phyloP scores from a whole-genome alignment of 805 yeast species.

The Lachancea sp. region DNA sequence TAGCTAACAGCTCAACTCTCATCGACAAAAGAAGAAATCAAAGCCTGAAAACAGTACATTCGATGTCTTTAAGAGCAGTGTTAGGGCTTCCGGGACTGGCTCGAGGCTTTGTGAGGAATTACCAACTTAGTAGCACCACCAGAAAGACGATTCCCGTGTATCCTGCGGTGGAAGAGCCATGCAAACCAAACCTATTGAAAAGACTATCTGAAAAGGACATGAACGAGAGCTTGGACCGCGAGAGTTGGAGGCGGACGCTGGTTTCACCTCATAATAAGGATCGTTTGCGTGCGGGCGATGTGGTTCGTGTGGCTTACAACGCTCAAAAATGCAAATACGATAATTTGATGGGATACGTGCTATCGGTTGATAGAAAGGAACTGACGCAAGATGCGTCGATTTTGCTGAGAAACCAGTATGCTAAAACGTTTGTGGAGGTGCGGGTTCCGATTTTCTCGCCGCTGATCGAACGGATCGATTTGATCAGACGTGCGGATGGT shows the following conservation, averaged over 20 bases:
- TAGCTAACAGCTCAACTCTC: not conserved
- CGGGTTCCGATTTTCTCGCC: constrained; percentile 80
- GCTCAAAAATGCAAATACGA: constrained; percentile 49
- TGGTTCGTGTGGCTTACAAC: constrained; percentile 65
- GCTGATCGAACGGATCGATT: constrained; percentile 65
- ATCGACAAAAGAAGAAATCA: not conserved
- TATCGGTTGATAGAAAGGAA: constrained; percentile 68
- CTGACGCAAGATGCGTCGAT: constrained; percentile 57
- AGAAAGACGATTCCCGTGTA: constrained; percentile 28
- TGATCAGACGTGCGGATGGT: constrained; percentile 61
- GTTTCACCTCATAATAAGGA: constrained; percentile 42
- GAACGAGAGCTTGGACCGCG: constrained; percentile 57
- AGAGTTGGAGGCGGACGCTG: constrained; percentile 57
- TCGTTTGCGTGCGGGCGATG: constrained; percentile 71
- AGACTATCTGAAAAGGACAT: constrained; percentile 39
- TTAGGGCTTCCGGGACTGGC: not conserved
- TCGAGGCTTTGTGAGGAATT: constrained; percentile 8
- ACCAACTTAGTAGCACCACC: constrained; percentile 16
- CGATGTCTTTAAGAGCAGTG: not conserved
- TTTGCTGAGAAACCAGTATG: constrained; percentile 74
- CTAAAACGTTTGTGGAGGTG: constrained; percentile 79
- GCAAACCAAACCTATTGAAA: constrained; percentile 40
- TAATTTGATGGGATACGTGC: constrained; percentile 68
- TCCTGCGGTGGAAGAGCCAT: constrained; percentile 21
- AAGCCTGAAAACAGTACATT: not conserved